These are phyloP conservation scores for Ambispora gerdemannii DNA, from an alignment of 192 early-diverging fungal genomes.

Conservation along the genomic window DNA sequence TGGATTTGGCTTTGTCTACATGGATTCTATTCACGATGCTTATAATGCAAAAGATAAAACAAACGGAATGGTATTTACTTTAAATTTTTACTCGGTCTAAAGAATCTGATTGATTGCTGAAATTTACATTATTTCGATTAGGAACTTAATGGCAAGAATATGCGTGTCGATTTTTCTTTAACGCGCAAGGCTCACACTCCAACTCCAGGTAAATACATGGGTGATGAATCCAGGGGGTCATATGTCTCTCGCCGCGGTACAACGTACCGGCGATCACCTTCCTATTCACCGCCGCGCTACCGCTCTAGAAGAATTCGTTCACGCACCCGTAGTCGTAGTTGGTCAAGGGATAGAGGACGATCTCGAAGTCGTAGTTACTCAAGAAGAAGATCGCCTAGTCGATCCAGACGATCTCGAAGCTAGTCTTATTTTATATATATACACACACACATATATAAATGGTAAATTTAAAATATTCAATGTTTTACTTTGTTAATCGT, in stretches of 20 bases:
- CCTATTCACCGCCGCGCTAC: slow-evolving; percentile 36
- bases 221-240: slow-evolving; percentile 34
- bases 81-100: neutral
- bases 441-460: too few relatives aligned
- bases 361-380: slow-evolving; percentile 17
- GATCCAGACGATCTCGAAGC: slow-evolving; percentile 14
- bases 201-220: slow-evolving; percentile 75
- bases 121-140: slow-evolving; percentile 29
- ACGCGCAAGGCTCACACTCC: slow-evolving; percentile 62
- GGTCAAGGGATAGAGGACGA: slow-evolving; percentile 22
- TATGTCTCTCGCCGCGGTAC: slow-evolving; percentile 29
- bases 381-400: slow-evolving; percentile 7
- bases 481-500: neutral
- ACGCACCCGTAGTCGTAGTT: slow-evolving; percentile 24
- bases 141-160: slow-evolving; percentile 56
- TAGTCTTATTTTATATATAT: slow-evolving; percentile 20
- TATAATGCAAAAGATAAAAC: slow-evolving; percentile 53
- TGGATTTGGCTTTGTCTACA: slow-evolving; percentile 70
- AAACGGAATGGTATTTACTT: slow-evolving; percentile 53
- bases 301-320: slow-evolving; percentile 29
- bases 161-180: slow-evolving; percentile 60
- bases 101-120: neutral
- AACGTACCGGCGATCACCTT: slow-evolving; percentile 37
- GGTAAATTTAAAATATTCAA: too few relatives aligned
- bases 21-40: slow-evolving; percentile 48